Conservation (phyloP, 306 rosid species). For the Prunus padus region DNA sequence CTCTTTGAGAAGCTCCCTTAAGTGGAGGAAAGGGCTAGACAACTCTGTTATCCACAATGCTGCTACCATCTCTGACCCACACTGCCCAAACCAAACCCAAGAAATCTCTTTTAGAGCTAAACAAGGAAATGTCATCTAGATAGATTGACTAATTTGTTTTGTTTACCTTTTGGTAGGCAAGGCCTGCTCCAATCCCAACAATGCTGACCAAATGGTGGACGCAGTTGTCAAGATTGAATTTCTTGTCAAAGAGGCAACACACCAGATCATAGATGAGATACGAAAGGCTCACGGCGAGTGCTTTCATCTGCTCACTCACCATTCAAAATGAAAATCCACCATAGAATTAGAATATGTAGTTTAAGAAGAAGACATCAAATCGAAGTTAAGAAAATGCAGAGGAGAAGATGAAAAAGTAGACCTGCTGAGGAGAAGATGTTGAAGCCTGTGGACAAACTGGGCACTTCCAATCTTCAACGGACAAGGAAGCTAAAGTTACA, state of each 20-base stretch:
- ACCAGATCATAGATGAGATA: conserved; percentile 70
- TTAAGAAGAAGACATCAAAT: no score
- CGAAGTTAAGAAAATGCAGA: no score
- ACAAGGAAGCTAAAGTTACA: conserved; percentile 59
- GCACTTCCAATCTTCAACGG: conserved; percentile 70
- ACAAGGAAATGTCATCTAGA: no score
- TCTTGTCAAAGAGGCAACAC: conserved; percentile 68
- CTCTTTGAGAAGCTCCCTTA: conserved; percentile 78
- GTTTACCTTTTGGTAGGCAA: conserved; percentile 64
- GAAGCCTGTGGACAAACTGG: conserved; percentile 66
- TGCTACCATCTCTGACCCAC: conserved; percentile 79
- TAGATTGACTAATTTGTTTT: conserved; percentile 3
- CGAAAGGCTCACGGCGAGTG: conserved; percentile 61
- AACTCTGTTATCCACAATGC: conserved; percentile 79
- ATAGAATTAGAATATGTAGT: no score
- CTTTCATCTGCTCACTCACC: conserved; percentile 49
- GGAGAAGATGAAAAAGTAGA: not conserved
- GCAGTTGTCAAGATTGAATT: conserved; percentile 49
- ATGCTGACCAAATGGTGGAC: conserved; percentile 84
- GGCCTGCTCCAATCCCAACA: conserved; percentile 66
- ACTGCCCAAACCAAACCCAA: conserved; percentile 25
- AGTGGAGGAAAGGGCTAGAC: conserved; percentile 88
- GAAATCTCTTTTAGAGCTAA: not conserved
- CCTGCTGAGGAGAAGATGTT: conserved; percentile 60
- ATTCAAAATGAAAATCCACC: conserved; percentile 2